Percentiles rank a stretch among this genome's conserved stretches.
Conservation (phyloP, 2,329 filamentous ascomycete genomes). For the Pseudopyricularia javanii region DNA sequence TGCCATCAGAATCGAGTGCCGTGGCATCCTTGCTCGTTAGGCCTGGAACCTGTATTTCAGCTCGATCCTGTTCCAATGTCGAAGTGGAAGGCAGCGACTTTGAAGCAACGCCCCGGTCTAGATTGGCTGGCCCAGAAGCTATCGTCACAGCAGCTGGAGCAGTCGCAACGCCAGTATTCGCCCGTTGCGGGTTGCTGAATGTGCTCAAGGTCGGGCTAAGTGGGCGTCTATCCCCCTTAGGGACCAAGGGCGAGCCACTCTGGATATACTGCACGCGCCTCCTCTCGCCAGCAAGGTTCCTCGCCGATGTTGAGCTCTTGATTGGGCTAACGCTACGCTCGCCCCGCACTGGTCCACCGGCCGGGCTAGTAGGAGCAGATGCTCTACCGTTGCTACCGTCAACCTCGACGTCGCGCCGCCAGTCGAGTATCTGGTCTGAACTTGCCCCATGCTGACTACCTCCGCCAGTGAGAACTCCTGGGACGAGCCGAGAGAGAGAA, state of each 20-base stretch:
- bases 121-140: background rate
- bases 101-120: background rate
- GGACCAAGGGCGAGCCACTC: slow-evolving; percentile 6
- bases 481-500: slow-evolving; percentile 25
- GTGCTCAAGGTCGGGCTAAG: slow-evolving; percentile 28
- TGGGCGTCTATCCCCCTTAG: slow-evolving; percentile 7
- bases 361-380: slow-evolving; percentile 10
- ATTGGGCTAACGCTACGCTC: slow-evolving; percentile 37
- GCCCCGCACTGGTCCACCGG: background rate
- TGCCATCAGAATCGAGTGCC: background rate
- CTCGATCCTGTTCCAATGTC: background rate
- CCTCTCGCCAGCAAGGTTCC: slow-evolving; percentile 31
- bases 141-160: background rate
- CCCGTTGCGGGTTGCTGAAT: slow-evolving; percentile 4
- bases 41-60: background rate
- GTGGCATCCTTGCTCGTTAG: background rate
- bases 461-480: background rate
- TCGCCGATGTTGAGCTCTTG: slow-evolving; percentile 21
- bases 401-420: slow-evolving; percentile 57
- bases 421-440: slow-evolving; percentile 73
- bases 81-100: background rate
- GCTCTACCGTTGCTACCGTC: slow-evolving; percentile 14
- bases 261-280: slow-evolving; percentile 28
- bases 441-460: slow-evolving; percentile 5
- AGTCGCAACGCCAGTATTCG: background rate